phyloP scores from a whole-genome alignment of 1,139 yeast genomes.

The Yamadazyma mexicana region DNA sequence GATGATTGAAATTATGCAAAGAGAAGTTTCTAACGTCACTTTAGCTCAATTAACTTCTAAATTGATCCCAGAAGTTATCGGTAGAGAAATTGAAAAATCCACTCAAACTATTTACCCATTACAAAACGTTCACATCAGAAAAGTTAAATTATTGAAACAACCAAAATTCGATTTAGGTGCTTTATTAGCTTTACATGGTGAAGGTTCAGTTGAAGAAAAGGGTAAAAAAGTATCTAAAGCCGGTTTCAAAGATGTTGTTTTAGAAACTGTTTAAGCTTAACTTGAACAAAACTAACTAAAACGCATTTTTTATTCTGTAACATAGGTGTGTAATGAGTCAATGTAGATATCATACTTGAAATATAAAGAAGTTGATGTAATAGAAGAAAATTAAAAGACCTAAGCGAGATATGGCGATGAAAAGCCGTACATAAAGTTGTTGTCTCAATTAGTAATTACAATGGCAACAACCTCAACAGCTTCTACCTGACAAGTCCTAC shows the following conservation, averaged over 20 bases:
- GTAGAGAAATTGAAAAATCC: conserved; percentile 54
- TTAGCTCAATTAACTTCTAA: conserved; percentile 52
- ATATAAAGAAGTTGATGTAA: conserved; percentile 1
- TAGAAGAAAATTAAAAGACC: background rate
- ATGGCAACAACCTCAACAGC: too few species aligned
- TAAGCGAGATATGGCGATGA: background rate
- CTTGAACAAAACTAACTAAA: too few species aligned
- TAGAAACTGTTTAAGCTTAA: conserved; percentile 40
- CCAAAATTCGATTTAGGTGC: conserved; percentile 56
- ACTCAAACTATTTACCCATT: conserved; percentile 53
- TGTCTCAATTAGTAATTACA: too few species aligned
- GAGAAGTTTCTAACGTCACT: conserved; percentile 52
- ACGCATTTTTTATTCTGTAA: conserved; percentile 2
- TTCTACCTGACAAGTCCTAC: too few species aligned
- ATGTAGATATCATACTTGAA: conserved; percentile 3
- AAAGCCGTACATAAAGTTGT: too few species aligned
- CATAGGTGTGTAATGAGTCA: conserved; percentile 7
- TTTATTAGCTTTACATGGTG: conserved; percentile 53
- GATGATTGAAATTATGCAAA: conserved; percentile 53
- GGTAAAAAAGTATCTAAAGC: conserved; percentile 48
- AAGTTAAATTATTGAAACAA: conserved; percentile 53
- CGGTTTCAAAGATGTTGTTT: conserved; percentile 52
- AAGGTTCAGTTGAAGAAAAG: conserved; percentile 50
- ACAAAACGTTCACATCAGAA: conserved; percentile 54
- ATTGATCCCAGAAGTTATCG: conserved; percentile 54